Conservation (phyloP, 345 rosid genomes). For the Gossypium rotundifolium region DNA sequence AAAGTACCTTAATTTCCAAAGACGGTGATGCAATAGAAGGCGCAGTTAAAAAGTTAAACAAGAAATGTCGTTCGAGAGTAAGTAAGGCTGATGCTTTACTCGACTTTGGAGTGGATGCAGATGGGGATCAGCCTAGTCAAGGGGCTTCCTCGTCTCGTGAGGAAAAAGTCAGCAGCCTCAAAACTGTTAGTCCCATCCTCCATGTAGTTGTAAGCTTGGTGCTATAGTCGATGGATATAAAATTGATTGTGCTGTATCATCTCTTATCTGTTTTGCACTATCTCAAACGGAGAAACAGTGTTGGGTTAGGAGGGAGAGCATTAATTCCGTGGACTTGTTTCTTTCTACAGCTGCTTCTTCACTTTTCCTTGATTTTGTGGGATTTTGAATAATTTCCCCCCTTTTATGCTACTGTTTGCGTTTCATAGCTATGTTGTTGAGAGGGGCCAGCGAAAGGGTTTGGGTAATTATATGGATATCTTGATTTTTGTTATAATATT, state of each 20-base stretch:
- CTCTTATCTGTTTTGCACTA: not conserved
- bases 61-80: slow-evolving; percentile 60
- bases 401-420: not conserved
- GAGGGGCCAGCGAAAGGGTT: not conserved
- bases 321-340: not conserved
- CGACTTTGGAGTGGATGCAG: slow-evolving; percentile 75
- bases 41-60: slow-evolving; percentile 51
- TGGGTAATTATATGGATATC: not conserved
- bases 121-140: slow-evolving; percentile 65
- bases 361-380: not conserved
- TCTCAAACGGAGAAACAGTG: not conserved
- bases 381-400: not conserved
- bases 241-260: not conserved
- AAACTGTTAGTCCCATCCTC: slow-evolving; percentile 53
- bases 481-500: not conserved
- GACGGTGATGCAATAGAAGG: slow-evolving; percentile 50
- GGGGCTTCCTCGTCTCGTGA: slow-evolving; percentile 68
- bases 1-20: slow-evolving; percentile 35
- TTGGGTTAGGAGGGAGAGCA: not conserved
- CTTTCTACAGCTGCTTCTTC: not conserved
- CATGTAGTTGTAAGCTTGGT: not conserved
- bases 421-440: not conserved
- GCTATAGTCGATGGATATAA: not conserved
- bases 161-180: slow-evolving; percentile 95
- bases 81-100: slow-evolving; percentile 52